Conservation (phyloP, 208 protist species). For the Leishmania tropica region DNA sequence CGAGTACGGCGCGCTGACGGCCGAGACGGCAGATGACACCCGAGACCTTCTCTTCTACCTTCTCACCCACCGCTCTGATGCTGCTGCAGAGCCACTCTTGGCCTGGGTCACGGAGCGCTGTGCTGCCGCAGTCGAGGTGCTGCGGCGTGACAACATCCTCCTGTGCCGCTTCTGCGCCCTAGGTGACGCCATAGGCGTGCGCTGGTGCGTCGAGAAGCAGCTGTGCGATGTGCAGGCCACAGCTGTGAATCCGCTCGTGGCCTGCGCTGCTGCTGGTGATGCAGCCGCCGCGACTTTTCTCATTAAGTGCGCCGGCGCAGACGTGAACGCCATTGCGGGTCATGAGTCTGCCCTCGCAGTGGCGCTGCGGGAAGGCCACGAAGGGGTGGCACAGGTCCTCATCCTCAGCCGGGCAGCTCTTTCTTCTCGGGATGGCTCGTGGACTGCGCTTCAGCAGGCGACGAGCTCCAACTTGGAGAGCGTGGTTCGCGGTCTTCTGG, state of each 20-base stretch:
- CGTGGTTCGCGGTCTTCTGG: constrained; percentile 56
- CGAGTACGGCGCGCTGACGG: constrained; percentile 48
- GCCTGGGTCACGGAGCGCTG: constrained; percentile 25
- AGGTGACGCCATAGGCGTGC: constrained; percentile 38
- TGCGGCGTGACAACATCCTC: constrained; percentile 50
- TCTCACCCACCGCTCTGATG: constrained; percentile 36
- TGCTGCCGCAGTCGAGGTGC: constrained; percentile 19
- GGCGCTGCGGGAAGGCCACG: constrained; percentile 48
- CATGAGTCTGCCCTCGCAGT: constrained; percentile 33
- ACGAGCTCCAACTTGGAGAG: constrained; percentile 37
- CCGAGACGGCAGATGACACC: constrained; percentile 30
- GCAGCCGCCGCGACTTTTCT: constrained; percentile 47
- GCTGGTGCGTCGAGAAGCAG: constrained; percentile 65
- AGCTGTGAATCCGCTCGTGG: constrained; percentile 43
- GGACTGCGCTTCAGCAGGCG: constrained; percentile 55
- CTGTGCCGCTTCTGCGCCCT: constrained; percentile 50
- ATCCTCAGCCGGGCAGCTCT: constrained; percentile 25
- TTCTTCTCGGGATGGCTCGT: constrained; percentile 35
- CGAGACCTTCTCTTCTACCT: constrained; percentile 57
- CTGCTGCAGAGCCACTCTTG: constrained; percentile 40
- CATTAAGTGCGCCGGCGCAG: constrained; percentile 36
- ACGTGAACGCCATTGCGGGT: constrained; percentile 39
- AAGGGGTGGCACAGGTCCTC: constrained; percentile 42
- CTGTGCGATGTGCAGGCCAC: constrained; percentile 39
- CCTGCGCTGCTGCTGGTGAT: constrained; percentile 51